Percentiles rank a stretch among this genome's conserved stretches.
phyloP scores from a whole-genome alignment of 371 early-diverging fungal species.

The Rhizopus sp. region DNA sequence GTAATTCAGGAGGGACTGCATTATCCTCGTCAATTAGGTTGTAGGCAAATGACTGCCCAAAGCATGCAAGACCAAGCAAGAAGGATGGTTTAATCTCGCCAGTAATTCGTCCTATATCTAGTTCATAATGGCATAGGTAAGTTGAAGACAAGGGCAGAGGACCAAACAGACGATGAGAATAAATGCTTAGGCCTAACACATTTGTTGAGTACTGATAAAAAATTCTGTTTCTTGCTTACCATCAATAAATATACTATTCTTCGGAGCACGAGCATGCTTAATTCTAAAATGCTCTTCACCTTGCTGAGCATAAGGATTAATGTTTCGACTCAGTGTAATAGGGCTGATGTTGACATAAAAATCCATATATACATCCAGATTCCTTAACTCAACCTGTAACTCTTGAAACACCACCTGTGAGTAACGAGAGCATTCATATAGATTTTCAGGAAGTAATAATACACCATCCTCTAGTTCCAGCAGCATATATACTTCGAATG shows the following conservation, averaged over 20 bases:
- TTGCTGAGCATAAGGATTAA: slow-evolving; percentile 30
- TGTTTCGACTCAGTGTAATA: slow-evolving; percentile 61
- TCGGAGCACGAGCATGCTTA: slow-evolving; percentile 40
- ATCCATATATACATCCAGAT: slow-evolving; percentile 69
- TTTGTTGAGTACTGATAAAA: neutral
- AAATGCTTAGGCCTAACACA: slow-evolving; percentile 55
- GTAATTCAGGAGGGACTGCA: slow-evolving; percentile 58
- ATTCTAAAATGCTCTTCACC: slow-evolving; percentile 33
- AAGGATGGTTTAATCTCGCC: slow-evolving; percentile 74
- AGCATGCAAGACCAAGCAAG: slow-evolving; percentile 55
- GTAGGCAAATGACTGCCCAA: slow-evolving; percentile 68
- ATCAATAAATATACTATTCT: slow-evolving; percentile 63
- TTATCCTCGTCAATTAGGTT: slow-evolving; percentile 77
- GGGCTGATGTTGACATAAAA: slow-evolving; percentile 67
- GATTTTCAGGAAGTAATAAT: slow-evolving; percentile 68
- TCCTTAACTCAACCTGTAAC: slow-evolving; percentile 68
- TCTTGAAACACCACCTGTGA: slow-evolving; percentile 66
- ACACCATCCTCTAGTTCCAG: slow-evolving; percentile 59
- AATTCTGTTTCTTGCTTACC: slow-evolving; percentile 34
- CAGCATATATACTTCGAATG: slow-evolving; percentile 68
- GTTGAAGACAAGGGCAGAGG: slow-evolving; percentile 70
- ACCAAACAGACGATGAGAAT: slow-evolving; percentile 77
- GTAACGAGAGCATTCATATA: slow-evolving; percentile 67
- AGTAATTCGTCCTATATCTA: slow-evolving; percentile 67
- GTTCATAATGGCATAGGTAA: slow-evolving; percentile 76